These are phyloP conservation scores for Penicillium angulare DNA, from an alignment of 495 filamentous ascomycete species.

Conservation along the genomic window DNA sequence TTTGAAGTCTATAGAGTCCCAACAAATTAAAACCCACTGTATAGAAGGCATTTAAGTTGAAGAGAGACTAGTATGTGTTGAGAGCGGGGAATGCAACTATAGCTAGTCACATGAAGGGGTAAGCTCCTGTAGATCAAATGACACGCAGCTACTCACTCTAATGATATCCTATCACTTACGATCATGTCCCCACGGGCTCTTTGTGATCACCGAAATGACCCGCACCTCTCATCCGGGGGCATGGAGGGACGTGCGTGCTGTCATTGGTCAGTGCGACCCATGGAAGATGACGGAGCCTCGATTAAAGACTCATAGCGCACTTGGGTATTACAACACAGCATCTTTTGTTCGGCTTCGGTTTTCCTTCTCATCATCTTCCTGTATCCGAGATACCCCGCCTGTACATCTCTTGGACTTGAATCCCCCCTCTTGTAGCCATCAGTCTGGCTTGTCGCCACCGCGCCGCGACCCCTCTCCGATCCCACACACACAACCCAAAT, in stretches of 20 bases:
- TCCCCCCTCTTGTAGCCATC: not conserved
- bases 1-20: no score
- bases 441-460: constrained; percentile 13
- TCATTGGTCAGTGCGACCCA: constrained; percentile 32
- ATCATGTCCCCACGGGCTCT: constrained; percentile 7
- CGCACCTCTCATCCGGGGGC: constrained; percentile 34
- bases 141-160: no score
- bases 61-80: no score
- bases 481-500: constrained; percentile 19
- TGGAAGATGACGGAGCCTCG: constrained; percentile 13
- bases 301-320: not conserved
- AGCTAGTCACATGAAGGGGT: not conserved
- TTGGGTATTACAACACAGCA: not conserved
- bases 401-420: not conserved
- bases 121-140: constrained; percentile 5
- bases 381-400: constrained; percentile 5
- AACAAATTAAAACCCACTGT: not conserved
- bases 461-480: constrained; percentile 11
- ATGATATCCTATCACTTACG: no score
- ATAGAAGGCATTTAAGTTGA: no score
- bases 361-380: not conserved
- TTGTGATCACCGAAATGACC: constrained; percentile 7
- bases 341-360: not conserved
- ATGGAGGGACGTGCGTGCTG: constrained; percentile 39
- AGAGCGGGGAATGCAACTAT: constrained; percentile 1